Percentiles rank a stretch among this genome's conserved stretches.
Evolutionary conservation across 208 protist species (phyloP).

Genomic region (Herpetomonas samuelpessoai): DNA sequence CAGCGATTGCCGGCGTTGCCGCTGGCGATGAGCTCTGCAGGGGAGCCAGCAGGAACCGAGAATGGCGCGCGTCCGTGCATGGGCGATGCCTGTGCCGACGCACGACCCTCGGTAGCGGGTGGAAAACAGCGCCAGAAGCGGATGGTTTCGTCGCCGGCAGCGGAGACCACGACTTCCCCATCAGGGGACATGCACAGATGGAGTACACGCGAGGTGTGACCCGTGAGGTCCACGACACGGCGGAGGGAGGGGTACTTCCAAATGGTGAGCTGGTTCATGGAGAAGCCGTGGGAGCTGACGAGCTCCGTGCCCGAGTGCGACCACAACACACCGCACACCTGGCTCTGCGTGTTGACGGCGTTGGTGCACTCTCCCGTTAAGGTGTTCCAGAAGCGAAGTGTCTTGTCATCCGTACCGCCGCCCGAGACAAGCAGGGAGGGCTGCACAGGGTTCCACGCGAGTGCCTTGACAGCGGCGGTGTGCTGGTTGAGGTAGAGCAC

Average conservation of each 20-base stretch:
- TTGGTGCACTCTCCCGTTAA: constrained; percentile 92
- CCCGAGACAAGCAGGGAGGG: constrained; percentile 95
- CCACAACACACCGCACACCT: constrained; percentile 98
- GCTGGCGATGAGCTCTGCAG: no score
- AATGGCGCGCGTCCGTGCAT: no score
- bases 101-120: constrained; percentile 17
- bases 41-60: no score
- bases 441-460: constrained; percentile 98
- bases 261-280: constrained; percentile 98
- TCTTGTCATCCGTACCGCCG: constrained; percentile 97
- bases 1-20: not conserved
- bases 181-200: constrained; percentile 97
- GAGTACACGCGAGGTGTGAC: constrained; percentile 98
- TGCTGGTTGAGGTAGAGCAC: constrained; percentile 91
- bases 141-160: constrained; percentile 98
- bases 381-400: constrained; percentile 98
- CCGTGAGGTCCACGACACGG: constrained; percentile 96
- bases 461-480: constrained; percentile 96
- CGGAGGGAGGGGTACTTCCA: constrained; percentile 99
- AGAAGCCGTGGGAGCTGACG: constrained; percentile 98
- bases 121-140: constrained; percentile 94
- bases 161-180: constrained; percentile 96
- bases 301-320: constrained; percentile 94
- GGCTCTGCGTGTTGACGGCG: constrained; percentile 94
- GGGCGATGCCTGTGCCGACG: no score